A percentile compares a stretch with the other conserved stretches of the same genome.
Evolutionary conservation across 495 filamentous ascomycete species (phyloP).

Genomic region (Penicillium parvum): DNA sequence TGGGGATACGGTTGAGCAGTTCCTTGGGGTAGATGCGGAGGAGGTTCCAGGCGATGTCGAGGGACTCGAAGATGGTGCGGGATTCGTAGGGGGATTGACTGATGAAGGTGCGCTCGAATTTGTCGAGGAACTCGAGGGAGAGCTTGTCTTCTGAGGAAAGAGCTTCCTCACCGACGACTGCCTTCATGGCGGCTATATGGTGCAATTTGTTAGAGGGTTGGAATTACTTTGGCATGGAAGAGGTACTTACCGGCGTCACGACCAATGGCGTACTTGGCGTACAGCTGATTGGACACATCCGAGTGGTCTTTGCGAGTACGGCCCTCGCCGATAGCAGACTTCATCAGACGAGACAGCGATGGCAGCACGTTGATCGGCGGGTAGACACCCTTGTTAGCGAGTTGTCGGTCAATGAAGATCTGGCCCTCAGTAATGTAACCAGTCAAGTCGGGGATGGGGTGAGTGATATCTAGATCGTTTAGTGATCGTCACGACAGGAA

Average conservation of each 20-base stretch:
- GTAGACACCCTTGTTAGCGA: constrained; percentile 94
- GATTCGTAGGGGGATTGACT: constrained; percentile 86
- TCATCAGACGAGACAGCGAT: constrained; percentile 98
- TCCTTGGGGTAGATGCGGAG: constrained; percentile 96
- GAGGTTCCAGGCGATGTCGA: constrained; percentile 94
- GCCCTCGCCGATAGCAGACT: constrained; percentile 96
- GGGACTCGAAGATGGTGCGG: constrained; percentile 81
- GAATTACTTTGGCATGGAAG: background rate
- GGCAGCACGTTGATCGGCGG: constrained; percentile 99
- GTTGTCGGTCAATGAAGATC: constrained; percentile 93
- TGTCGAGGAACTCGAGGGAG: constrained; percentile 95
- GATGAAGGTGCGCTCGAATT: constrained; percentile 95
- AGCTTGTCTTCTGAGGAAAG: constrained; percentile 94
- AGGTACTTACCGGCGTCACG: constrained; percentile 67
- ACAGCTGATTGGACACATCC: constrained; percentile 98
- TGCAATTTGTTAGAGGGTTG: constrained; percentile 3
- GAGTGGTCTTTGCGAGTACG: constrained; percentile 94
- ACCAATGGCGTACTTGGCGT: constrained; percentile 99
- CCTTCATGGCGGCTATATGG: constrained; percentile 85
- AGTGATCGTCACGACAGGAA: constrained; percentile 4
- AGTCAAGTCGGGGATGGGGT: constrained; percentile 97
- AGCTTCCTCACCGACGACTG: constrained; percentile 97
- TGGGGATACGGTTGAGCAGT: constrained; percentile 93
- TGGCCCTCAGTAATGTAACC: constrained; percentile 73
- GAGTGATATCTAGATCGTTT: constrained; percentile 74